phyloP scores from a whole-genome alignment of 2,329 filamentous ascomycete species.

The Albifimbria verrucaria region DNA sequence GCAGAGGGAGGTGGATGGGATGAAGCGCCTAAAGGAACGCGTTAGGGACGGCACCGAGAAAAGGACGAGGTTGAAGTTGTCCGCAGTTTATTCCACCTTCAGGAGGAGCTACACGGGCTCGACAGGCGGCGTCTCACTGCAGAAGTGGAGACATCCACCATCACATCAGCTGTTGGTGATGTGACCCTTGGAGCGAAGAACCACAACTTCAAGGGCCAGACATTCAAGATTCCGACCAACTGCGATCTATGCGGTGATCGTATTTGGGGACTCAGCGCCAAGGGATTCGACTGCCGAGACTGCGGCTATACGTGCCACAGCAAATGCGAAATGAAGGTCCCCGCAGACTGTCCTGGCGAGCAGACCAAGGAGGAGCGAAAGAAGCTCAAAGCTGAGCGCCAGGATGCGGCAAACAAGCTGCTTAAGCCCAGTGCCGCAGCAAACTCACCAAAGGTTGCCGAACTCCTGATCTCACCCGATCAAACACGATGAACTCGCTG shows the following conservation, averaged over 20 bases:
- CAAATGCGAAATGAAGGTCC: conserved; percentile 99
- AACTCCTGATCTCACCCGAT: conserved; percentile 67
- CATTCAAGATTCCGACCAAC: conserved; percentile 98
- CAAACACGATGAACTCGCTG: conserved; percentile 86
- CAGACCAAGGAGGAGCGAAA: conserved; percentile 93
- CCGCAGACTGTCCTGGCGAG: conserved; percentile 91
- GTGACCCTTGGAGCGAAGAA: conserved; percentile 89
- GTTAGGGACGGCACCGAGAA: conserved; percentile 83
- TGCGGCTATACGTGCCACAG: conserved; percentile 98
- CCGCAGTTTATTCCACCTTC: conserved; percentile 74
- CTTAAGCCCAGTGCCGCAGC: conserved; percentile 42
- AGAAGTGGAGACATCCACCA: conserved; percentile 90
- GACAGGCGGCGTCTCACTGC: conserved; percentile 82
- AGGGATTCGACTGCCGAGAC: conserved; percentile 93
- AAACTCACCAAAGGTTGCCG: conserved; percentile 44
- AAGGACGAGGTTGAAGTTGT: conserved; percentile 86
- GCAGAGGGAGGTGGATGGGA: conserved; percentile 75
- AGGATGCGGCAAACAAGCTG: conserved; percentile 69
- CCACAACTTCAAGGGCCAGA: conserved; percentile 98
- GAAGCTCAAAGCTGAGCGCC: conserved; percentile 82
- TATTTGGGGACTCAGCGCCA: conserved; percentile 95
- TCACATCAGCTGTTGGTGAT: conserved; percentile 87
- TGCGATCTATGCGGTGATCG: conserved; percentile 95
- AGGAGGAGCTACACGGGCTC: conserved; percentile 80
- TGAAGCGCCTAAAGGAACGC: conserved; percentile 69